Evolutionary conservation across 768 basidiomycete species (phyloP).

Genomic region (Boletus sp.): DNA sequence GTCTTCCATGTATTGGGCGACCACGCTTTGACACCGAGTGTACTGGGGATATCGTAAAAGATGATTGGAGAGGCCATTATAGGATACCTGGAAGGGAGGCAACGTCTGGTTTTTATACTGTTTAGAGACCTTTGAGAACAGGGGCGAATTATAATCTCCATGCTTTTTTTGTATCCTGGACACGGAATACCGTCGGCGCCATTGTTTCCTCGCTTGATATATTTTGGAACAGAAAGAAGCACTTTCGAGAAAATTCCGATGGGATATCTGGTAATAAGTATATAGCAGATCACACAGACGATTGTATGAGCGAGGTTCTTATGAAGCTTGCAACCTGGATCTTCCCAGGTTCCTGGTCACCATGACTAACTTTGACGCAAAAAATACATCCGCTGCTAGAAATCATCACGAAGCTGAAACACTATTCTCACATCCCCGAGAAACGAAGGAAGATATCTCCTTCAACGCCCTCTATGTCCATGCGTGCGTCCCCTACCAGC

Average conservation of each 20-base stretch:
- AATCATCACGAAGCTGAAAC: background rate
- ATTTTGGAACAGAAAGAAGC: background rate
- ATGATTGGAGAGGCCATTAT: constrained; percentile 33
- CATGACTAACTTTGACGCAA: constrained; percentile 16
- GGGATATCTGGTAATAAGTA: background rate
- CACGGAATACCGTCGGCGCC: background rate
- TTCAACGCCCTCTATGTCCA: constrained; percentile 22
- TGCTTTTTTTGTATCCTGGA: constrained; percentile 3
- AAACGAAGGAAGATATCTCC: background rate
- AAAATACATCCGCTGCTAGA: constrained; percentile 3
- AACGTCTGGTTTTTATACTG: constrained; percentile 7
- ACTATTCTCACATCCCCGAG: constrained; percentile 10
- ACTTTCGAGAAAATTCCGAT: background rate
- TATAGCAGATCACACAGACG: background rate
- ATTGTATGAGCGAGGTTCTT: background rate
- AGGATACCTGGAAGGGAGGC: background rate
- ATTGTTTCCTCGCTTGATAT: background rate
- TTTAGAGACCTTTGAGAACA: background rate
- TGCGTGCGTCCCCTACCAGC: constrained; percentile 50
- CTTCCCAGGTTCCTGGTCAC: constrained; percentile 13
- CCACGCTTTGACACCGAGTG: constrained; percentile 32
- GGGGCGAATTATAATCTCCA: background rate
- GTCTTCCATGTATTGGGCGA: constrained; percentile 49
- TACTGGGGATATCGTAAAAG: constrained; percentile 47
- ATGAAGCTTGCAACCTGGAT: background rate